Percentiles rank a stretch among this genome's conserved stretches.
Conservation (phyloP, 2,329 filamentous ascomycete genomes). For the Xylaria hypoxylon region DNA sequence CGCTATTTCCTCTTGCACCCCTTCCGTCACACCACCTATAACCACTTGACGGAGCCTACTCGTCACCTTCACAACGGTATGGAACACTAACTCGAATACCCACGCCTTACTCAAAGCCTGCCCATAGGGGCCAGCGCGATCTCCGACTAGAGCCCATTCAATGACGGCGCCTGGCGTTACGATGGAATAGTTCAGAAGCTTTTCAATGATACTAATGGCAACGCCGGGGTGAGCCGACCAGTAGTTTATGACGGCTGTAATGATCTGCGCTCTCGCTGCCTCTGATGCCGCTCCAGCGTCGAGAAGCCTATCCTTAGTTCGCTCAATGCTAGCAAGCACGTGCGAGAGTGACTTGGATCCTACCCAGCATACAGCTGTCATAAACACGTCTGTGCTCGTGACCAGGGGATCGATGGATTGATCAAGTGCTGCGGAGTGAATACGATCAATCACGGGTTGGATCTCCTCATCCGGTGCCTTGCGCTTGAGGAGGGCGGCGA, state of each 20-base stretch:
- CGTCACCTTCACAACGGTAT: conserved; percentile 91
- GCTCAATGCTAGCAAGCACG: conserved; percentile 94
- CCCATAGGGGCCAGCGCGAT: conserved; percentile 67
- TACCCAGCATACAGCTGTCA: conserved; percentile 92
- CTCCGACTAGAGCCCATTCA: conserved; percentile 82
- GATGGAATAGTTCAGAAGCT: conserved; percentile 96
- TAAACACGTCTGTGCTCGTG: conserved; percentile 91
- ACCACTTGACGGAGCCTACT: conserved; percentile 86
- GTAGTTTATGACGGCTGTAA: conserved; percentile 89
- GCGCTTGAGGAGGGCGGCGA: conserved; percentile 81
- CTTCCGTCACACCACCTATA: conserved; percentile 65
- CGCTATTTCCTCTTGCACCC: conserved; percentile 71
- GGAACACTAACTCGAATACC: conserved; percentile 89
- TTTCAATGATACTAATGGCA: conserved; percentile 92
- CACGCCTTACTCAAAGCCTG: conserved; percentile 77
- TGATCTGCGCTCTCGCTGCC: conserved; percentile 85
- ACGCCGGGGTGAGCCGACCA: conserved; percentile 94
- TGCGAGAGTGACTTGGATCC: conserved; percentile 97
- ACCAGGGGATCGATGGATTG: conserved; percentile 81
- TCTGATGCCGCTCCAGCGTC: conserved; percentile 81
- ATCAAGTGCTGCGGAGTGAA: conserved; percentile 81
- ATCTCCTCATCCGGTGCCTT: conserved; percentile 90
- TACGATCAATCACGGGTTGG: conserved; percentile 81
- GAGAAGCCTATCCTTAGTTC: conserved; percentile 88
- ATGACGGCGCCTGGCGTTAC: conserved; percentile 86